Percentiles rank a stretch among this genome's conserved stretches.
phyloP scores from a whole-genome alignment of 2,329 filamentous ascomycete species.

The Verticillium zaregamsianum region DNA sequence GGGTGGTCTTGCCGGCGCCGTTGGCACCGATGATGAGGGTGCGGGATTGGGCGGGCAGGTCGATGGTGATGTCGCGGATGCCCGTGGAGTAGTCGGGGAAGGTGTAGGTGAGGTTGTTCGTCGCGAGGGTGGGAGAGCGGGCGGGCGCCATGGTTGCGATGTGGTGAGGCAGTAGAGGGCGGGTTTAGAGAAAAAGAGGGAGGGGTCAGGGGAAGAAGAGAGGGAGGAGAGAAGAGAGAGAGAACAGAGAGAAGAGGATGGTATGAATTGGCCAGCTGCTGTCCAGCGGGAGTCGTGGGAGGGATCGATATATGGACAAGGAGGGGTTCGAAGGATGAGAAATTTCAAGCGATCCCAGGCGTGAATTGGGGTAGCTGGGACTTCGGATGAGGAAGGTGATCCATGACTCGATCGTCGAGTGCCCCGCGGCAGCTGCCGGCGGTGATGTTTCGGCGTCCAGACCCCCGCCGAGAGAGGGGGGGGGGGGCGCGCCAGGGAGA shows the following conservation, averaged over 20 bases:
- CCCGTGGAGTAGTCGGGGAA: slow-evolving; percentile 86
- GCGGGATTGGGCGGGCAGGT: slow-evolving; percentile 76
- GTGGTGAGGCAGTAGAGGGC: neutral
- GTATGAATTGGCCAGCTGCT: too few species aligned
- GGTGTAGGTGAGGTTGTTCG: slow-evolving; percentile 75
- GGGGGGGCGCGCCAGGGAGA: too few species aligned
- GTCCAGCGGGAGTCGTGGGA: neutral
- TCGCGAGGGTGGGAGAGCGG: slow-evolving; percentile 56
- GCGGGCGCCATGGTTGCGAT: slow-evolving; percentile 19
- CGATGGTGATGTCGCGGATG: slow-evolving; percentile 66
- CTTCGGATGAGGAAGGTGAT: neutral
- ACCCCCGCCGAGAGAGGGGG: neutral
- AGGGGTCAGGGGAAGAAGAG: neutral
- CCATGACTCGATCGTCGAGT: neutral
- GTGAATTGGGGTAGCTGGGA: neutral
- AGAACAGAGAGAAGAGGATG: neutral
- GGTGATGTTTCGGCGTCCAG: neutral
- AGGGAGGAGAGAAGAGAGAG: neutral
- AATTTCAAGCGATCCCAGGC: neutral
- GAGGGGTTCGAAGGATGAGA: neutral
- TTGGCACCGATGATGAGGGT: slow-evolving; percentile 95
- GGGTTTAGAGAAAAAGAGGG: neutral
- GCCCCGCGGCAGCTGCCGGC: neutral
- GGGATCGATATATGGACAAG: neutral
- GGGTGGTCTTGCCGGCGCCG: slow-evolving; percentile 94